Evolutionary conservation across 768 basidiomycete genomes (phyloP).

Genomic region (Russula virescens): DNA sequence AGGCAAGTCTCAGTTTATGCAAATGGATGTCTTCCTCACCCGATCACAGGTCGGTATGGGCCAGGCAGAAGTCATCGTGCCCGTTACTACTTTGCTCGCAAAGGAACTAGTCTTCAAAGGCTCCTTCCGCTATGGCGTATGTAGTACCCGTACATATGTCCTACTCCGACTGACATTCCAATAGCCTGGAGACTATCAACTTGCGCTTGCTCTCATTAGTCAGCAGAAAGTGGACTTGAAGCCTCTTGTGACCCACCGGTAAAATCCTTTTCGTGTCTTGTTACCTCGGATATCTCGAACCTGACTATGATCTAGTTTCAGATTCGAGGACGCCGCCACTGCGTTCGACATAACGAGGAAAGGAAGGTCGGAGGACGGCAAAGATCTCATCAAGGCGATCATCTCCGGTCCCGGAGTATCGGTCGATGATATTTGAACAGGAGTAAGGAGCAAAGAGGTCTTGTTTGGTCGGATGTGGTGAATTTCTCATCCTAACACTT

Average conservation of each 20-base stretch:
- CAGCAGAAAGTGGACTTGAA: slow-evolving; percentile 81
- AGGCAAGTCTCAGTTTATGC: slow-evolving; percentile 35
- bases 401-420: slow-evolving; percentile 74
- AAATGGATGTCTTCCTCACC: slow-evolving; percentile 23
- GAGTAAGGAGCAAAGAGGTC: background rate
- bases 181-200: slow-evolving; percentile 78
- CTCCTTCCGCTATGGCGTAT: slow-evolving; percentile 86
- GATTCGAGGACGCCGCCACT: slow-evolving; percentile 67
- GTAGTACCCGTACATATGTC: slow-evolving; percentile 24
- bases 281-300: background rate
- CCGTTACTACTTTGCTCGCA: slow-evolving; percentile 58
- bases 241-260: slow-evolving; percentile 87
- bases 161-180: slow-evolving; percentile 5
- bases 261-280: slow-evolving; percentile 39
- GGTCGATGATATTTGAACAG: slow-evolving; percentile 35
- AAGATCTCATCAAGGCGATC: slow-evolving; percentile 82
- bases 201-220: slow-evolving; percentile 79
- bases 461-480: background rate
- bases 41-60: slow-evolving; percentile 79
- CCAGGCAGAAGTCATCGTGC: slow-evolving; percentile 64
- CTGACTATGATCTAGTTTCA: slow-evolving; percentile 41
- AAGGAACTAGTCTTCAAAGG: slow-evolving; percentile 84
- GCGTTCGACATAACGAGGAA: slow-evolving; percentile 79
- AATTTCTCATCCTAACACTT: background rate
- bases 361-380: slow-evolving; percentile 83